Evolutionary conservation across 2,329 filamentous ascomycete species (phyloP).

Genomic region (Phoma sp.): DNA sequence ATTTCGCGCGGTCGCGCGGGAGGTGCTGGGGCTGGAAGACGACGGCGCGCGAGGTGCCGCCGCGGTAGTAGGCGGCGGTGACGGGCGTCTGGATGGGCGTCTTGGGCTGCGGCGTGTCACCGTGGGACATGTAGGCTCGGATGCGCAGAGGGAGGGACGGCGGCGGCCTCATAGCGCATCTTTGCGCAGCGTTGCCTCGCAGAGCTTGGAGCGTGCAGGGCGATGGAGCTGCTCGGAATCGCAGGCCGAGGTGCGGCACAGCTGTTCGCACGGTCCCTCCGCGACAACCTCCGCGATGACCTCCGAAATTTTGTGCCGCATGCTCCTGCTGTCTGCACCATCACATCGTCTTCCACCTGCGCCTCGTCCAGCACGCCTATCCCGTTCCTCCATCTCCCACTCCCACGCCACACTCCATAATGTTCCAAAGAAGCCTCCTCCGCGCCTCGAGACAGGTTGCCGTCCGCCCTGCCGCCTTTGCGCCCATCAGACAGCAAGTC

Average conservation of each 20-base stretch:
- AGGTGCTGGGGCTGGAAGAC: conserved; percentile 65
- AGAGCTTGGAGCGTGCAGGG: neutral
- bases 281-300: conserved; percentile 19
- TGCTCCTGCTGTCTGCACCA: conserved; percentile 26
- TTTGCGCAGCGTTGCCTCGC: conserved; percentile 26
- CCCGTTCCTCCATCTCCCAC: neutral
- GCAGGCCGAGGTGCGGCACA: conserved; percentile 28
- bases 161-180: conserved; percentile 35
- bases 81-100: conserved; percentile 29
- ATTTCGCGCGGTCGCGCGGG: conserved; percentile 54
- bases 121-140: conserved; percentile 16
- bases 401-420: conserved; percentile 36
- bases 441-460: conserved; percentile 56
- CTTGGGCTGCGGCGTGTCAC: conserved; percentile 14
- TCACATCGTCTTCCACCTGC: conserved; percentile 7
- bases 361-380: conserved; percentile 1
- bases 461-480: conserved; percentile 51
- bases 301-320: conserved; percentile 34
- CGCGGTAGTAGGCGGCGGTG: conserved; percentile 67
- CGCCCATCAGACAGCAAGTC: conserved; percentile 43
- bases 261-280: conserved; percentile 9
- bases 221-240: conserved; percentile 22
- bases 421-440: conserved; percentile 61
- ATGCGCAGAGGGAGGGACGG: conserved; percentile 25
- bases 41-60: conserved; percentile 73